These are phyloP conservation scores for Phytophthora hybrid DNA, from an alignment of 352 stramenopile species.

Conservation along the genomic window DNA sequence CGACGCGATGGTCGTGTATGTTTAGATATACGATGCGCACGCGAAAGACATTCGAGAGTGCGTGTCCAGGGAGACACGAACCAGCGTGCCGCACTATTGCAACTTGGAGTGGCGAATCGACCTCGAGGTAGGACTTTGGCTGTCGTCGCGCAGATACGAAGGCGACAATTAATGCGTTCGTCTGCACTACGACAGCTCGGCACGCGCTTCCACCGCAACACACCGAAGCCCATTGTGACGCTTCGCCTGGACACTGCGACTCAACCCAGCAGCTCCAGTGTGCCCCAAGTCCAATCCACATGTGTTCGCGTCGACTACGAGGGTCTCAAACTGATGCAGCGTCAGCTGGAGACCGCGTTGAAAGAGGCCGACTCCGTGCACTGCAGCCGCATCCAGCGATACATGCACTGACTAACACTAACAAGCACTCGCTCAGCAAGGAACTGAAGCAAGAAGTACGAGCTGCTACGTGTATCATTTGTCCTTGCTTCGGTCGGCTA, in stretches of 20 bases:
- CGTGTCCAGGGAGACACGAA: conserved; percentile 48
- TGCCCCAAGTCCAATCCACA: conserved; percentile 43
- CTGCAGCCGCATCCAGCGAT: conserved; percentile 76
- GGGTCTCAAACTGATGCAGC: conserved; percentile 70
- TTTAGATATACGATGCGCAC: conserved; percentile 65
- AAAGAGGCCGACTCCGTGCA: conserved; percentile 78
- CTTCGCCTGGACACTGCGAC: conserved; percentile 63
- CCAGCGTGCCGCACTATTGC: conserved; percentile 62
- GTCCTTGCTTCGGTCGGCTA: conserved; percentile 34
- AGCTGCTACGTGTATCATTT: conserved; percentile 22
- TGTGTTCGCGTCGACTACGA: conserved; percentile 74
- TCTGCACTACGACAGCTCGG: conserved; percentile 48
- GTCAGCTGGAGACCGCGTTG: conserved; percentile 70
- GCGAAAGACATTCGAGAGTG: conserved; percentile 59
- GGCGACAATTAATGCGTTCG: not conserved
- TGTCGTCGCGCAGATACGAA: not conserved
- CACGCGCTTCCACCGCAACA: conserved; percentile 67
- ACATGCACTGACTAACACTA: conserved; percentile 64
- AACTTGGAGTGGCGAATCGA: conserved; percentile 86
- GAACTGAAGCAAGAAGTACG: not conserved
- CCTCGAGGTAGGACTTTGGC: conserved; percentile 58
- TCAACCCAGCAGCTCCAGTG: conserved; percentile 21
- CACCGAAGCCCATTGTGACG: conserved; percentile 74
- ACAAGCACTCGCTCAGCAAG: not conserved
- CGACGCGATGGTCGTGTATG: not conserved